Conservation (phyloP, 768 basidiomycete genomes). For the Suillus brevipes region DNA sequence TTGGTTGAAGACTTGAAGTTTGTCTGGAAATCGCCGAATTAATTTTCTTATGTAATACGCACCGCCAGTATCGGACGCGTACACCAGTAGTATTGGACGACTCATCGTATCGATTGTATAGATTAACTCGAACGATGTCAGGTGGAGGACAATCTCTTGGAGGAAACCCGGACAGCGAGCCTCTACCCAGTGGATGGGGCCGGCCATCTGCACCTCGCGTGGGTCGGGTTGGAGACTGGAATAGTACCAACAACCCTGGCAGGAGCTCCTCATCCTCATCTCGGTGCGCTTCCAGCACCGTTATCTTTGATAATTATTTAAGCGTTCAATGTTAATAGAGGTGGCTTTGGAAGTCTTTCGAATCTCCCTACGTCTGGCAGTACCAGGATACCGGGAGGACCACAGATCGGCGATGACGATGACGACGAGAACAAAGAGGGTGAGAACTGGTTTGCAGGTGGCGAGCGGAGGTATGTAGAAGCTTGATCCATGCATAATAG, state of each 20-base stretch:
- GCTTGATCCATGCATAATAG: not conserved
- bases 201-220: constrained; percentile 42
- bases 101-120: not conserved
- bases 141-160: constrained; percentile 47
- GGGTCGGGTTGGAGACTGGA: constrained; percentile 57
- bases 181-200: constrained; percentile 49
- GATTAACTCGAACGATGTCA: constrained; percentile 35
- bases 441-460: constrained; percentile 90
- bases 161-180: constrained; percentile 45
- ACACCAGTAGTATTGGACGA: not conserved
- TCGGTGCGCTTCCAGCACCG: constrained; percentile 12
- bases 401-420: constrained; percentile 46
- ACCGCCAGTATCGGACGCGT: not conserved
- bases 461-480: constrained; percentile 74
- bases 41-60: constrained; percentile 1
- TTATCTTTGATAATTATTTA: not conserved
- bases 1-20: no score
- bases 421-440: constrained; percentile 51
- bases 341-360: constrained; percentile 37
- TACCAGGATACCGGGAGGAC: constrained; percentile 23
- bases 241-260: constrained; percentile 25
- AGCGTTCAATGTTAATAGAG: constrained; percentile 3
- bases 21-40: not conserved
- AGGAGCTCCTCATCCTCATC: constrained; percentile 24
- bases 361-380: constrained; percentile 28